These are phyloP conservation scores for Neoboletus magnificus DNA, from an alignment of 768 basidiomycete genomes.

Conservation along the genomic window DNA sequence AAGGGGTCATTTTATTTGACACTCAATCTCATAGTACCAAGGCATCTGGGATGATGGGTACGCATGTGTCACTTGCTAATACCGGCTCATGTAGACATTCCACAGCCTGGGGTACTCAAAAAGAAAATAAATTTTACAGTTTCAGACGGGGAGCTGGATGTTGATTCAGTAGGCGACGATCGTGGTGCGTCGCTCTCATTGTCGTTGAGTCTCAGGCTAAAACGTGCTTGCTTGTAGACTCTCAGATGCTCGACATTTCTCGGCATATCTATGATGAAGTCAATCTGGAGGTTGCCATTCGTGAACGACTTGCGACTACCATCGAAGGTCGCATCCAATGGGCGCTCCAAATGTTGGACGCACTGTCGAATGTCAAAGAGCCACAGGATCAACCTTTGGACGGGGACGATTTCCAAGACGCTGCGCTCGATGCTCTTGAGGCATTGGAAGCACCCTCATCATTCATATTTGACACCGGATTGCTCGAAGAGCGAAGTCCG, in stretches of 20 bases:
- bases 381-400: constrained; percentile 18
- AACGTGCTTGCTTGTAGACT: constrained; percentile 6
- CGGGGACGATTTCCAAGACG: constrained; percentile 36
- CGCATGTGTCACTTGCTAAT: constrained; percentile 23
- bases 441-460: constrained; percentile 39
- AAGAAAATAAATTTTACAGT: constrained; percentile 4
- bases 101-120: constrained; percentile 9
- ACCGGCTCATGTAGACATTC: constrained; percentile 13
- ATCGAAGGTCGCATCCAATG: constrained; percentile 45
- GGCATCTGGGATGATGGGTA: no score
- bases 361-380: constrained; percentile 23
- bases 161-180: constrained; percentile 8
- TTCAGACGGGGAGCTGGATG: constrained; percentile 11
- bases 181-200: constrained; percentile 14
- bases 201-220: not conserved
- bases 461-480: constrained; percentile 32
- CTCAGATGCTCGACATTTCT: constrained; percentile 10
- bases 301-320: constrained; percentile 40
- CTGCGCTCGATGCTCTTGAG: constrained; percentile 42
- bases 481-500: constrained; percentile 22
- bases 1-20: not conserved
- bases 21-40: not conserved
- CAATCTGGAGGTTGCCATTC: constrained; percentile 41
- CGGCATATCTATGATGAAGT: constrained; percentile 36
- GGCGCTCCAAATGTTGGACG: constrained; percentile 40